These are phyloP conservation scores for Hypoxylon sp. DNA, from an alignment of 2,329 filamentous ascomycete genomes.

Conservation along the genomic window DNA sequence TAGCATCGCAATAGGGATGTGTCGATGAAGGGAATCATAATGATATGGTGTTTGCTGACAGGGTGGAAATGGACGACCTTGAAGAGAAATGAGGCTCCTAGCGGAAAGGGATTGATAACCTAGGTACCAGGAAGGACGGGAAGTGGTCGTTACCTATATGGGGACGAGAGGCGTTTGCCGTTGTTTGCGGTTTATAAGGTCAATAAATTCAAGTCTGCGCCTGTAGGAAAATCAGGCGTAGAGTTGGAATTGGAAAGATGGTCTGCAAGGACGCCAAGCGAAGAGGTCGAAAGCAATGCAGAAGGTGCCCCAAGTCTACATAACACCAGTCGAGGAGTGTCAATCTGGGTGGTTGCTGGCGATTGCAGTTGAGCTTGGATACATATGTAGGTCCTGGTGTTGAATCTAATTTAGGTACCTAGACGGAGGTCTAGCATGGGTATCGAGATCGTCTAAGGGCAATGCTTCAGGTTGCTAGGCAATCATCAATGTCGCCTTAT, in stretches of 20 bases:
- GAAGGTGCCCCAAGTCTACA: no score
- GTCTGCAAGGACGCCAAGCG: neutral
- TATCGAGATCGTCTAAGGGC: neutral
- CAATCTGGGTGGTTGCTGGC: neutral
- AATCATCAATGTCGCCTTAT: neutral
- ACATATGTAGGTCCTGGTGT: neutral
- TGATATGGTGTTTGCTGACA: neutral
- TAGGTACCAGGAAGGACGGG: neutral
- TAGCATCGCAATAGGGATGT: neutral
- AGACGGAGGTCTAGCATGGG: neutral
- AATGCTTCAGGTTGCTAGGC: neutral
- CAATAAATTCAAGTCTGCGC: neutral
- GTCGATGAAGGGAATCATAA: neutral
- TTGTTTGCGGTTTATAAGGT: neutral
- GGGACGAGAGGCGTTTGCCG: neutral
- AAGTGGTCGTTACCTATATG: neutral
- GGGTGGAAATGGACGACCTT: neutral
- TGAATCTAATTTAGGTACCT: neutral
- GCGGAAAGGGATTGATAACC: neutral
- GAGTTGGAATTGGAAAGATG: neutral
- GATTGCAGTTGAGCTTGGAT: neutral
- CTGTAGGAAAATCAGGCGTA: neutral
- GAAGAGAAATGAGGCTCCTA: neutral
- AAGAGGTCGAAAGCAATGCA: neutral
- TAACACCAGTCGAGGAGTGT: neutral